phyloP scores from a whole-genome alignment of 352 stramenopile genomes.

The Plasmopara halstedii region DNA sequence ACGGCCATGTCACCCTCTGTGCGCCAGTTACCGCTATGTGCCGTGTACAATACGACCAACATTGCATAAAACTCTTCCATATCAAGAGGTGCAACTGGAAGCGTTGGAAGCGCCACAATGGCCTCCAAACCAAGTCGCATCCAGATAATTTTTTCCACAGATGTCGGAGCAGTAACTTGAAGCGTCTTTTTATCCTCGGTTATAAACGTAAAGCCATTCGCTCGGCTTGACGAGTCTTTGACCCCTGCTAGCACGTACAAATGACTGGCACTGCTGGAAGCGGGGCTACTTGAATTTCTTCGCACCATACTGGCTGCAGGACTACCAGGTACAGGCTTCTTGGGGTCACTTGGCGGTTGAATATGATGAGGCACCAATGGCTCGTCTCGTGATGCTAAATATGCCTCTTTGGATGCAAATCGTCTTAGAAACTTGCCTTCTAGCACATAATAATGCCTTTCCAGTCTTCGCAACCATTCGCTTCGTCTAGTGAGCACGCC shows the following conservation, averaged over 20 bases:
- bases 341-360: constrained; percentile 24
- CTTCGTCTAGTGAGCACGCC: constrained; percentile 69
- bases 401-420: constrained; percentile 80
- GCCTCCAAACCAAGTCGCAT: constrained; percentile 79
- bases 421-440: constrained; percentile 78
- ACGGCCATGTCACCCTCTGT: constrained; percentile 85
- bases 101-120: constrained; percentile 75
- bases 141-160: constrained; percentile 84
- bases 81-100: constrained; percentile 72
- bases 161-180: constrained; percentile 63
- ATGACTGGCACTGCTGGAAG: constrained; percentile 47
- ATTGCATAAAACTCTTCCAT: constrained; percentile 88
- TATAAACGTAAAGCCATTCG: constrained; percentile 84
- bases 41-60: constrained; percentile 82
- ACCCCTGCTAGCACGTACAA: constrained; percentile 76
- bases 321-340: constrained; percentile 23
- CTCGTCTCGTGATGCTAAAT: constrained; percentile 68
- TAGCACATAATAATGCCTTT: constrained; percentile 84
- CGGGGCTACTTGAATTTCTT: constrained; percentile 36
- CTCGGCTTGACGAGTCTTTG: constrained; percentile 72
- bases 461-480: constrained; percentile 74
- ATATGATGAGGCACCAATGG: constrained; percentile 49
- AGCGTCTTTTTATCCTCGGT: constrained; percentile 83
- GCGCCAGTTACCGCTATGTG: constrained; percentile 67
- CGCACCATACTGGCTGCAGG: constrained; percentile 28